phyloP scores from a whole-genome alignment of 768 basidiomycete species.

The Tulasnella calospora region DNA sequence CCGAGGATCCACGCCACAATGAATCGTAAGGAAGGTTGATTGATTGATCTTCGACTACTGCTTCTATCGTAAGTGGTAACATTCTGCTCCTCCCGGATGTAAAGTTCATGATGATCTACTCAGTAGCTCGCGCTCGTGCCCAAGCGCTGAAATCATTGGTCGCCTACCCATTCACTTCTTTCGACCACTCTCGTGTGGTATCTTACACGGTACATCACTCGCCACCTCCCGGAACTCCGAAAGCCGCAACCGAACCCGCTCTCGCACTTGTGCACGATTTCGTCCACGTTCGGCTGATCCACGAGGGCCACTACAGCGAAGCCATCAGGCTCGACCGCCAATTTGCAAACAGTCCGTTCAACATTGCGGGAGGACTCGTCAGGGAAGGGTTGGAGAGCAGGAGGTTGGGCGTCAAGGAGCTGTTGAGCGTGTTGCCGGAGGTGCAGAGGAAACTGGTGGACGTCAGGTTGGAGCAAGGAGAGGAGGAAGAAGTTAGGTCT shows the following conservation, averaged over 20 bases:
- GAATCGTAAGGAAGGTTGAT: too few species aligned
- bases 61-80: too few species aligned
- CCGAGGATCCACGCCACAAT: too few species aligned
- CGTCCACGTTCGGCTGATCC: constrained; percentile 29
- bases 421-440: constrained; percentile 57
- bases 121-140: too few species aligned
- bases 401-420: constrained; percentile 59
- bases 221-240: constrained; percentile 34
- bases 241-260: constrained; percentile 44
- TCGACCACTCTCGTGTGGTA: background rate
- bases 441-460: constrained; percentile 63
- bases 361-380: constrained; percentile 32
- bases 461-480: constrained; percentile 46
- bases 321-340: constrained; percentile 71
- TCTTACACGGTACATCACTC: constrained; percentile 40
- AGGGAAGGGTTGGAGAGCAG: constrained; percentile 22
- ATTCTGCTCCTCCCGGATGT: too few species aligned
- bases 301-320: constrained; percentile 62
- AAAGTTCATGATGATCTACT: too few species aligned
- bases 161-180: constrained; percentile 30
- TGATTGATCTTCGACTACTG: too few species aligned
- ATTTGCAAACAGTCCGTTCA: constrained; percentile 44
- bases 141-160: too few species aligned
- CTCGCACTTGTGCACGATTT: constrained; percentile 44
- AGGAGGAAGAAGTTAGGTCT: background rate